Evolutionary conservation across 495 filamentous ascomycete genomes (phyloP).

Genomic region (Neurospora intermedia): DNA sequence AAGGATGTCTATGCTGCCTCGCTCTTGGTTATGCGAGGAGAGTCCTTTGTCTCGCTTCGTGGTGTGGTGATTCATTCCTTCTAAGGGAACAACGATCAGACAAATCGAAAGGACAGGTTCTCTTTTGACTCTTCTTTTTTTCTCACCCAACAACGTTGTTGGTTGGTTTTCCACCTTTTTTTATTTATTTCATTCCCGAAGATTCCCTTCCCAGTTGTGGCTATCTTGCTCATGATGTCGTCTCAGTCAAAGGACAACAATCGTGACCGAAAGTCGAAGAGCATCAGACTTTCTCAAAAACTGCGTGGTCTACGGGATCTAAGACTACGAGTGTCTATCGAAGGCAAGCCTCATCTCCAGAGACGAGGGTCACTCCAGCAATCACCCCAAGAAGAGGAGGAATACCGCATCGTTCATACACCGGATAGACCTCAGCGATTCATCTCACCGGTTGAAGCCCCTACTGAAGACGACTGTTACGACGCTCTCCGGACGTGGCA

Average conservation of each 20-base stretch:
- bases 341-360: neutral
- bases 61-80: neutral
- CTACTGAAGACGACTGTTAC: constrained; percentile 19
- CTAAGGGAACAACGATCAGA: neutral
- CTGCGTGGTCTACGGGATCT: constrained; percentile 9
- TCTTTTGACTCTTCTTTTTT: neutral
- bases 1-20: neutral
- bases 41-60: neutral
- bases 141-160: neutral
- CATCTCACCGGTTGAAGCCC: constrained; percentile 8
- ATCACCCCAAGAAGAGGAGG: neutral
- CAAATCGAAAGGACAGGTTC: neutral
- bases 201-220: neutral
- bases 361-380: neutral
- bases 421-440: constrained; percentile 15
- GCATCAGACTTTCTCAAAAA: constrained; percentile 9
- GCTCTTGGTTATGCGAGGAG: neutral
- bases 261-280: constrained; percentile 1
- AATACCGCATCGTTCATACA: constrained; percentile 18
- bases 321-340: neutral
- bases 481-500: constrained; percentile 17
- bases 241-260: neutral
- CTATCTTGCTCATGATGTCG: neutral
- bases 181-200: neutral
- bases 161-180: neutral